These are phyloP conservation scores for Talaromyces atroroseus DNA, from an alignment of 2,329 filamentous ascomycete species.

Conservation along the genomic window DNA sequence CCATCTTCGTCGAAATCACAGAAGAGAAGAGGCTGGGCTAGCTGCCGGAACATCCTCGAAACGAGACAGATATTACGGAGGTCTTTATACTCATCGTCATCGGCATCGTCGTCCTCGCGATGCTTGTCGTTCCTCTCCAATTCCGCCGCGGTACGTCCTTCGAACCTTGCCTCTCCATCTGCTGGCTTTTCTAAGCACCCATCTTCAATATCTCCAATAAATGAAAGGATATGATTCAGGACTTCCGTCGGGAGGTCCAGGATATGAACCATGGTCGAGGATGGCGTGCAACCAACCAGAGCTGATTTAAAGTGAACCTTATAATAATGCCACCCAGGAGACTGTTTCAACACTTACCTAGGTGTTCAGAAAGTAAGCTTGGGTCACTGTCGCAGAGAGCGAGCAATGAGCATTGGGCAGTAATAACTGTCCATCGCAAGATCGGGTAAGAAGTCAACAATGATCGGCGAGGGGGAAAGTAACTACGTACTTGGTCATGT, in stretches of 20 bases:
- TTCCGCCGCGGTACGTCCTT: neutral
- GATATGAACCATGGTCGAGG: conserved; percentile 16
- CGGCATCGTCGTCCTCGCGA: neutral
- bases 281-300: too few relatives aligned
- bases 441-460: too few relatives aligned
- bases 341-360: neutral
- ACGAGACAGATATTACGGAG: conserved; percentile 20
- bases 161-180: neutral
- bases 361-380: too few relatives aligned
- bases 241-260: conserved; percentile 19
- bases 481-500: too few relatives aligned
- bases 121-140: too few relatives aligned
- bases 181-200: neutral
- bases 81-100: neutral
- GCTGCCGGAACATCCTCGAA: conserved; percentile 17
- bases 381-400: neutral
- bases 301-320: too few relatives aligned
- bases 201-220: neutral
- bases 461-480: too few relatives aligned
- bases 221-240: conserved; percentile 16
- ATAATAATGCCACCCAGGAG: too few relatives aligned
- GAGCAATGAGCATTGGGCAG: too few relatives aligned
- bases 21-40: conserved; percentile 22
- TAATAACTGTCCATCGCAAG: too few relatives aligned
- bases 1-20: conserved; percentile 14